Evolutionary conservation across 2,329 filamentous ascomycete species (phyloP).

Genomic region (Colletotrichum paranaense): DNA sequence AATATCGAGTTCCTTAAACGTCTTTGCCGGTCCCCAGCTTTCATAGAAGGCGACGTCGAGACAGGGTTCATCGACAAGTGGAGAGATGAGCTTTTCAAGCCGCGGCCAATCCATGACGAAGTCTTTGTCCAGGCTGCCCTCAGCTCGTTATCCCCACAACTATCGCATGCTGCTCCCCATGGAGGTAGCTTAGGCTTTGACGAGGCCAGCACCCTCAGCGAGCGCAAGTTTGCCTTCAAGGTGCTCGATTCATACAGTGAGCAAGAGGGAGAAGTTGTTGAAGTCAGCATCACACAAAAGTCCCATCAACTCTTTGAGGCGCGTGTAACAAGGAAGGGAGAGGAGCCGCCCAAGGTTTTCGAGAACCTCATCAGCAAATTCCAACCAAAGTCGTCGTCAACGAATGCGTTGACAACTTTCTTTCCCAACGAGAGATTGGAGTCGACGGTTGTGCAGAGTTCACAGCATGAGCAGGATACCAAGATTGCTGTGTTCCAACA

Average conservation of each 20-base stretch:
- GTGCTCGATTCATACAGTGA: conserved; percentile 71
- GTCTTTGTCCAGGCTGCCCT: conserved; percentile 89
- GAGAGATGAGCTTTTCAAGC: conserved; percentile 79
- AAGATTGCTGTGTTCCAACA: conserved; percentile 83
- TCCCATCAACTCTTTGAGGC: conserved; percentile 60
- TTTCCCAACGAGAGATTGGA: conserved; percentile 85
- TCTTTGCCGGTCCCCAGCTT: conserved; percentile 83
- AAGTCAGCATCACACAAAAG: conserved; percentile 62
- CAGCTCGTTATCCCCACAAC: conserved; percentile 45
- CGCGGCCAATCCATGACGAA: conserved; percentile 72
- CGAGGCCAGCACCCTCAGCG: conserved; percentile 50
- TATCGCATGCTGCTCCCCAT: conserved; percentile 48
- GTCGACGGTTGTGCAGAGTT: conserved; percentile 77
- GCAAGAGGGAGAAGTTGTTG: conserved; percentile 71
- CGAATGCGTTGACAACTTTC: conserved; percentile 71
- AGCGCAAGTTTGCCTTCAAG: conserved; percentile 63
- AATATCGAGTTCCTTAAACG: conserved; percentile 98
- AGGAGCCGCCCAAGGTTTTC: conserved; percentile 52
- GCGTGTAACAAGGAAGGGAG: conserved; percentile 54
- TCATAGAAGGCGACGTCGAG: conserved; percentile 89
- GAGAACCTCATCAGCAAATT: conserved; percentile 58
- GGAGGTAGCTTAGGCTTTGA: conserved; percentile 68
- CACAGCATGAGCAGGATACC: conserved; percentile 61
- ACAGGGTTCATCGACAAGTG: conserved; percentile 97
- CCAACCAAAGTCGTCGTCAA: conserved; percentile 40